Percentiles rank a stretch among this genome's conserved stretches.
Evolutionary conservation across 2,329 filamentous ascomycete species (phyloP).

Genomic region (Penicillium brasilianum): DNA sequence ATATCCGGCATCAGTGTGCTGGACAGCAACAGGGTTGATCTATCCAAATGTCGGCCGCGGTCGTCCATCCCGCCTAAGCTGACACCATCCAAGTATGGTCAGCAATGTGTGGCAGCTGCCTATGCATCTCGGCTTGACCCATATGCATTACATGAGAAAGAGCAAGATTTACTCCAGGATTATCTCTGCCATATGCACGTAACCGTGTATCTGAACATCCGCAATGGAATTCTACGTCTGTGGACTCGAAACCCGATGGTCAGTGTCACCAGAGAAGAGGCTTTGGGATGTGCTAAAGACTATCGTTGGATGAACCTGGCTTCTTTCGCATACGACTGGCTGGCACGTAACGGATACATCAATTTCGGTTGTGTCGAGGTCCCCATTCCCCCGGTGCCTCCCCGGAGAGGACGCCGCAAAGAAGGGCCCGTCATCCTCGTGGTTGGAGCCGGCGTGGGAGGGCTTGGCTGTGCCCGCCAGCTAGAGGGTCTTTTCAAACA

Average conservation of each 20-base stretch:
- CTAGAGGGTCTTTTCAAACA: constrained; percentile 84
- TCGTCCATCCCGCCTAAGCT: constrained; percentile 83
- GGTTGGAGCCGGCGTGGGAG: constrained; percentile 92
- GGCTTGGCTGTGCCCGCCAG: constrained; percentile 88
- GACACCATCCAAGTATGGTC: constrained; percentile 77
- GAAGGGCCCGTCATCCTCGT: constrained; percentile 77
- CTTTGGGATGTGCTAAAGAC: constrained; percentile 87
- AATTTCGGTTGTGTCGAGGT: constrained; percentile 91
- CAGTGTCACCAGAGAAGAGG: constrained; percentile 80
- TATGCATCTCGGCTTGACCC: constrained; percentile 89
- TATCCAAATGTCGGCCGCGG: constrained; percentile 67
- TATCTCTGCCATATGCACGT: constrained; percentile 88
- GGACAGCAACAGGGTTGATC: constrained; percentile 37
- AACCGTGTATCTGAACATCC: constrained; percentile 92
- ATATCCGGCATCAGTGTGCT: constrained; percentile 25
- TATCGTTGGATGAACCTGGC: constrained; percentile 87
- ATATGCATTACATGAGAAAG: constrained; percentile 82
- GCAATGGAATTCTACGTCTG: constrained; percentile 88
- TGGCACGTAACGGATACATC: constrained; percentile 88
- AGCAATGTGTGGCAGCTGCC: constrained; percentile 86
- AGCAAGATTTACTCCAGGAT: constrained; percentile 78
- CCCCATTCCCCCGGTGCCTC: constrained; percentile 52
- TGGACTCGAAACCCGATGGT: constrained; percentile 88
- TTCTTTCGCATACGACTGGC: constrained; percentile 88
- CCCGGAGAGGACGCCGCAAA: constrained; percentile 50